phyloP scores from a whole-genome alignment of 164 flowering plant genomes.

The Chimonanthus salicifolius region DNA sequence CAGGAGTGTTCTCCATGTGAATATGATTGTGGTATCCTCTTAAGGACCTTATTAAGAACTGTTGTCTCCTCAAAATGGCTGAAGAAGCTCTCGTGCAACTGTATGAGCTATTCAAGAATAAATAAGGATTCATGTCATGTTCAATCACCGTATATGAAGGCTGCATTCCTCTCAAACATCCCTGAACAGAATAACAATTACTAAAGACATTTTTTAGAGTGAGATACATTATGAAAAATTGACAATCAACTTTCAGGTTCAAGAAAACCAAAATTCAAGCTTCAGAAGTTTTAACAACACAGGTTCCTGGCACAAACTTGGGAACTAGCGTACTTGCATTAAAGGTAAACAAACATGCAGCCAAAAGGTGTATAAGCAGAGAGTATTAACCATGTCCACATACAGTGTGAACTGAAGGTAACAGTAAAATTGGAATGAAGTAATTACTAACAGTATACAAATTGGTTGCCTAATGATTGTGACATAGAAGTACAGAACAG shows the following conservation, averaged over 20 bases:
- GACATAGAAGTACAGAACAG: too few species aligned
- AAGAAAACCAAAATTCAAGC: background rate
- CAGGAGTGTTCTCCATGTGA: conserved; percentile 14
- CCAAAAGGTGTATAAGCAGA: background rate
- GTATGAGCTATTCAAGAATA: conserved; percentile 16
- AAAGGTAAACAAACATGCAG: too few species aligned
- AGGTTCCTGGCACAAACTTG: background rate
- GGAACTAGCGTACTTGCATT: too few species aligned
- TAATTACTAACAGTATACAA: too few species aligned
- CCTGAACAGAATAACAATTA: background rate
- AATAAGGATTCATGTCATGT: conserved; percentile 27
- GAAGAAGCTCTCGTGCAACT: conserved; percentile 29
- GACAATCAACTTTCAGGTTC: background rate
- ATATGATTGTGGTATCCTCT: conserved; percentile 19
- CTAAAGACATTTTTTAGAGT: too few species aligned
- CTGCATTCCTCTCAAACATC: conserved; percentile 1
- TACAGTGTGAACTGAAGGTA: too few species aligned
- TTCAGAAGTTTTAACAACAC: background rate
- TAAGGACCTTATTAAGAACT: conserved; percentile 47
- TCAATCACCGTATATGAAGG: conserved; percentile 11
- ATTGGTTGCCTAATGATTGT: too few species aligned
- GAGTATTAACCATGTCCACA: too few species aligned
- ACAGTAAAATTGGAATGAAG: too few species aligned
- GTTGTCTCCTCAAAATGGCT: conserved; percentile 57
- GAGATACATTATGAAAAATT: too few species aligned